Base-by-base conservation (phyloP, 257 asterid genomes). In the Lavandula angustifolia region DNA sequence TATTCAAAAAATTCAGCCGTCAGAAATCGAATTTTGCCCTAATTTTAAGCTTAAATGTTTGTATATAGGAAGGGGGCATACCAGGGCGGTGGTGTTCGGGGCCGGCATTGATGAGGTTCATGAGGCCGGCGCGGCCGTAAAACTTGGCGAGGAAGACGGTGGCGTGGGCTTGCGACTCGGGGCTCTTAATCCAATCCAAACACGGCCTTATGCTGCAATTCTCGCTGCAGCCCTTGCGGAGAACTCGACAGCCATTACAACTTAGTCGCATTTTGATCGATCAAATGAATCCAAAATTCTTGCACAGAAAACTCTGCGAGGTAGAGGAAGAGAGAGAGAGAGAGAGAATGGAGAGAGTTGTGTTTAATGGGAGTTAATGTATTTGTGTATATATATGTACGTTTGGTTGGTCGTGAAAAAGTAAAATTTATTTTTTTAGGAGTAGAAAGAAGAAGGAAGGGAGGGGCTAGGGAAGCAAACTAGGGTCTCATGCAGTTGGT, bases 91-190 rank as follows among this genome's bases (percentile, higher is more conserved):
- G 87, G 63, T 86, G 82, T 2, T 76, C 63, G 7, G 98, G 94
- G 41, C 89, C 96, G 63, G 96, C 96, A 79, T 91, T 88, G 54
- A 91, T 81, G 62, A 91, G 95, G 81, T 89, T 89, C 84, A 89
- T 73, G 33, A 89, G 91, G 17, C 96, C 96, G 41, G 96, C 96
- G 47, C 96, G 95, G 76, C 96, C 96, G 75, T 89, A 89, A 58
- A 89, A 89, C 72, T 89, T 89, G 43, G 95, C 95, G 4, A 89
- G 81, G 79, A 86, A 89, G 65, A 89, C 94, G 50, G 96, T 89
- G 68, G 96, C 96, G 73, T 80, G 75, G 49, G 95, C 89, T 56
- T 89, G 96, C 2, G 96, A 82, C 0, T 87, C 92, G 1, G 96
- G 78, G 69, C 14, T 75, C 53, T 80, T 84, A 63, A 89, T 85